Evolutionary conservation across 2,329 filamentous ascomycete species (phyloP), one percentile per base, ranked within the genome.

Genomic region (Fusarium sp.): DNA sequence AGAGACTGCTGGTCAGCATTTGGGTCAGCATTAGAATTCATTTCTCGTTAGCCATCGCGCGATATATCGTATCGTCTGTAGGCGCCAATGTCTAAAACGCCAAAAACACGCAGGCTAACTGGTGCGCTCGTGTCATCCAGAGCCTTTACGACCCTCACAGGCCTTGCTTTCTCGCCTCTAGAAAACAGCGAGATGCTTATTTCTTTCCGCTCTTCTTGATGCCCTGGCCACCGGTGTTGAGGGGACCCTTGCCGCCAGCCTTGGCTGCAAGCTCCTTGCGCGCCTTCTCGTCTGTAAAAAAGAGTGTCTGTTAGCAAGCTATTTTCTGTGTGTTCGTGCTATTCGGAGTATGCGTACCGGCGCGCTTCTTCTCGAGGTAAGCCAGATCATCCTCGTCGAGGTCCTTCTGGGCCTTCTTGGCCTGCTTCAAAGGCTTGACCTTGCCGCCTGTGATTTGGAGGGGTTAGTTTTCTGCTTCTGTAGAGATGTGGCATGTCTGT

Each of bases 141-240:
- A 62, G 52, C 49, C 43, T n/a, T 37, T 52, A 71, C 24, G 40
- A 46, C 44, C 44, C 20, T 56, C 51, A 44, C 49, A 48, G 46
- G 24, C 19, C 50, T 52, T 62, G 22, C 47, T 62, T 50, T 10
- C 19, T 52, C 24, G 22, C 47, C 49, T 32, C 45, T 47, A 41
- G 37, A 17, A 46, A 7, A 20, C 44, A 26, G 44, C 47, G 51
- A 52, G 33, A 48, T 53, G 45, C 74, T 82, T 86, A 97, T 90
- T 97, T 97, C 92, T 97, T 97, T 81, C 94, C 94, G 66, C 92
- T 96, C 89, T 97, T 97, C 90, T 97, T 97, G 85, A 98, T 97
- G 67, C 93, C 94, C 82, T 96, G 93, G 48, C 86, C 81, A 33
- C 93, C 94, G 32, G 89, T 91, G 83, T 94, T 94, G 78, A 97